These are phyloP conservation scores for Claviceps spartinae DNA, from an alignment of 2,329 filamentous ascomycete species.

Conservation along the genomic window DNA sequence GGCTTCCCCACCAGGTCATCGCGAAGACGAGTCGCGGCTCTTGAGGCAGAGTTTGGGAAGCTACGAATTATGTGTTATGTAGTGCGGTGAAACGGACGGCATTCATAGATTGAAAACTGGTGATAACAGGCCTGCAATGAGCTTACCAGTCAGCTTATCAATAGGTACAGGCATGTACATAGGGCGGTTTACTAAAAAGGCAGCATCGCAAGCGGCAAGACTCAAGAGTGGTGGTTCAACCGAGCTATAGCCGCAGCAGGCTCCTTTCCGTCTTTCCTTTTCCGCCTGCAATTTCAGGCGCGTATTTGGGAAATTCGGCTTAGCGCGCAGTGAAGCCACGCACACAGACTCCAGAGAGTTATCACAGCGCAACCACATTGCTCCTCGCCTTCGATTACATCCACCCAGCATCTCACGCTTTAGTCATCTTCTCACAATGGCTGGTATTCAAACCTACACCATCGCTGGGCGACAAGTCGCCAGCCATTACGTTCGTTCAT, in stretches of 20 bases:
- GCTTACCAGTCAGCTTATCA: no score
- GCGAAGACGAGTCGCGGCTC: neutral
- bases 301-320: conserved; percentile 9
- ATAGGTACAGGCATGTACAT: no score
- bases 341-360: conserved; percentile 13
- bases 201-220: no score
- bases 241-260: conserved; percentile 17
- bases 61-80: no score
- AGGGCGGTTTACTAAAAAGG: no score
- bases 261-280: conserved; percentile 1
- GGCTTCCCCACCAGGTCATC: conserved; percentile 32
- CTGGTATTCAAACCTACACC: conserved; percentile 32
- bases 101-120: neutral
- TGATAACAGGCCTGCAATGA: no score
- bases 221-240: conserved; percentile 7
- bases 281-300: conserved; percentile 23
- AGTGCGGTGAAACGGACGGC: neutral
- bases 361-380: conserved; percentile 8
- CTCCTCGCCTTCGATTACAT: neutral
- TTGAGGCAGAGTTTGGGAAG: neutral
- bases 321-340: conserved; percentile 9
- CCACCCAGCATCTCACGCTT: conserved; percentile 10
- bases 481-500: conserved; percentile 44
- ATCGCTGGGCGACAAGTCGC: conserved; percentile 46
- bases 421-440: conserved; percentile 19